Percentiles rank a stretch among this genome's conserved stretches.
Evolutionary conservation across 108 stramenopile species (phyloP).

Genomic region (Cylindrotheca closterium): DNA sequence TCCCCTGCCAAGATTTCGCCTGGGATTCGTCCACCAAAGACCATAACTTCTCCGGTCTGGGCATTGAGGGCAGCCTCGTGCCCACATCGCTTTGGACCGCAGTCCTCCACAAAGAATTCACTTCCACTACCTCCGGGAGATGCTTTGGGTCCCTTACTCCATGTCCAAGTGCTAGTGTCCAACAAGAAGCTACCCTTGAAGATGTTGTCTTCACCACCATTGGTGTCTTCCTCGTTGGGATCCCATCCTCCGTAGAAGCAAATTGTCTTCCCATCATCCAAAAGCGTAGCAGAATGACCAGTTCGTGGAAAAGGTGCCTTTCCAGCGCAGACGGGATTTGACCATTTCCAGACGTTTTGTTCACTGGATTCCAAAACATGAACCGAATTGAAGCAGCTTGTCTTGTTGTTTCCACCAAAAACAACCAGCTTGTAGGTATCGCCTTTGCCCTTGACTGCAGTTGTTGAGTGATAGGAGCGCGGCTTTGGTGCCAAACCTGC

Average conservation of each 20-base stretch:
- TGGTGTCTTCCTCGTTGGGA: conserved; percentile 64
- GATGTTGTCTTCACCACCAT: conserved; percentile 43
- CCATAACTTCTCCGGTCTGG: conserved; percentile 51
- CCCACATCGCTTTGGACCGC: conserved; percentile 57
- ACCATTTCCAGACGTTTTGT: conserved; percentile 57
- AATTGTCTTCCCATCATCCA: conserved; percentile 75
- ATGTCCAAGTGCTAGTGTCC: conserved; percentile 73
- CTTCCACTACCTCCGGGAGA: conserved; percentile 19
- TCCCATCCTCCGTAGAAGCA: conserved; percentile 89
- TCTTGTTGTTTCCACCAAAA: conserved; percentile 83
- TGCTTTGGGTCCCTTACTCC: conserved; percentile 61
- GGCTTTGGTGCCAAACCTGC: conserved; percentile 67
- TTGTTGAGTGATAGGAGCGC: conserved; percentile 75
- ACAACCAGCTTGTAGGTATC: conserved; percentile 51
- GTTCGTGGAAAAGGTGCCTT: conserved; percentile 65
- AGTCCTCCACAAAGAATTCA: conserved; percentile 18
- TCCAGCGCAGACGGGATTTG: conserved; percentile 57
- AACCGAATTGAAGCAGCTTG: conserved; percentile 61
- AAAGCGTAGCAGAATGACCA: conserved; percentile 70
- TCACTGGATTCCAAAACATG: conserved; percentile 59
- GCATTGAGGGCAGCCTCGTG: conserved; percentile 58
- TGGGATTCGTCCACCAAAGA: conserved; percentile 72
- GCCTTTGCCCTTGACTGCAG: conserved; percentile 23
- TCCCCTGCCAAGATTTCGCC: conserved; percentile 64
- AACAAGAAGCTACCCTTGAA: conserved; percentile 73